Evolutionary conservation across 495 filamentous ascomycete genomes (phyloP).

Genomic region (Usnea hakonensis): DNA sequence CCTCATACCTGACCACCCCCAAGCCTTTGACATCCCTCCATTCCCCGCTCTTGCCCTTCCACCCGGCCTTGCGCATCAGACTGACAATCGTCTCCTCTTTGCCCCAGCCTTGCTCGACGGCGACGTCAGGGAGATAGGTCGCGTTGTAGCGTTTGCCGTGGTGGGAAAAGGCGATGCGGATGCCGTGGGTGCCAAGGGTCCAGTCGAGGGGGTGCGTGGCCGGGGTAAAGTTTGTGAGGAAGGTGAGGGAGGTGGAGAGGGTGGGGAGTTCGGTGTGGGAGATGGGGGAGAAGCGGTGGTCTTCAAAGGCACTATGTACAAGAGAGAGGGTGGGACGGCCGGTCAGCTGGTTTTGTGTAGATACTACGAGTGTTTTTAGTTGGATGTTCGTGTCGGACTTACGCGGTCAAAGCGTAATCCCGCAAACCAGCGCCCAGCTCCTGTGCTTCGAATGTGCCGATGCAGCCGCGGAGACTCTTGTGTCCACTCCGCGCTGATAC

Average conservation of each 20-base stretch:
- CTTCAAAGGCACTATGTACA: constrained; percentile 62
- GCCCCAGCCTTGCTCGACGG: constrained; percentile 87
- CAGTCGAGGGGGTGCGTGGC: constrained; percentile 71
- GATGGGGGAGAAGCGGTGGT: constrained; percentile 78
- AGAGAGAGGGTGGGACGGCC: constrained; percentile 5
- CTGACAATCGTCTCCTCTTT: constrained; percentile 63
- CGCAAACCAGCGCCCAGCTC: constrained; percentile 63
- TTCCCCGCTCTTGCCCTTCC: constrained; percentile 56
- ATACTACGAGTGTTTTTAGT: background rate
- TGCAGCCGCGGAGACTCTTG: constrained; percentile 80
- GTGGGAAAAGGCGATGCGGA: constrained; percentile 67
- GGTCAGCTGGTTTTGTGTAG: background rate
- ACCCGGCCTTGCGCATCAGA: constrained; percentile 63
- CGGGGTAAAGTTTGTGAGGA: constrained; percentile 70
- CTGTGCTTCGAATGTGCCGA: constrained; percentile 86
- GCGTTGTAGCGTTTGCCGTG: constrained; percentile 54
- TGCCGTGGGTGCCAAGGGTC: constrained; percentile 74
- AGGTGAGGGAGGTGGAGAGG: constrained; percentile 63
- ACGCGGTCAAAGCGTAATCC: constrained; percentile 80
- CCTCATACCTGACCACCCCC: constrained; percentile 72
- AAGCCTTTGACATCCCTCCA: constrained; percentile 63
- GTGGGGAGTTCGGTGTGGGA: constrained; percentile 54
- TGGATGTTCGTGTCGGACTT: constrained; percentile 26
- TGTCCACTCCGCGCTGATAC: constrained; percentile 47
- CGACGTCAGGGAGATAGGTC: constrained; percentile 90